Percentiles rank a stretch among this genome's conserved stretches.
Evolutionary conservation across 192 early-diverging fungal species (phyloP).

Genomic region (Backusella tarrabulga): DNA sequence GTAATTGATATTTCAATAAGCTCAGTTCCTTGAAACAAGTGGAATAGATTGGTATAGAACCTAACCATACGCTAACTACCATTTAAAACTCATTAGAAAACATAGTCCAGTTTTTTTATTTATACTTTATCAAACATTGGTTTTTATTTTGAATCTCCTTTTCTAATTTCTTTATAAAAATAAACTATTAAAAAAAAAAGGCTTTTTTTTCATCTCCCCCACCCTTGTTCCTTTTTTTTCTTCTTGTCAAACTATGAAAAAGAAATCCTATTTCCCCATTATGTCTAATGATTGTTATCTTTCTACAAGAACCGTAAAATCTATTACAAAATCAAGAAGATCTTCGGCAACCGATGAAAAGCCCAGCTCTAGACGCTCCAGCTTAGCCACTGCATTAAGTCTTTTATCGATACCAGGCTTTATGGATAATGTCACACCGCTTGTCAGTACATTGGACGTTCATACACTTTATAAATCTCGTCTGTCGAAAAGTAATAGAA

Average conservation of each 20-base stretch:
- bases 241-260: not conserved
- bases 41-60: not conserved
- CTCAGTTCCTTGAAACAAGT: not conserved
- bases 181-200: not conserved
- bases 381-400: not conserved
- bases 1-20: not conserved
- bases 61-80: not conserved
- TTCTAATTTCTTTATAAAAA: not conserved
- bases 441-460: constrained; percentile 18
- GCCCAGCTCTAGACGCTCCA: not conserved
- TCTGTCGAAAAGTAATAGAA: constrained; percentile 22
- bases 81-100: not conserved
- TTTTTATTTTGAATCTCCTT: not conserved
- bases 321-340: constrained; percentile 9
- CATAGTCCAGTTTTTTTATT: not conserved
- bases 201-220: not conserved
- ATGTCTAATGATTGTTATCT: not conserved
- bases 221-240: not conserved
- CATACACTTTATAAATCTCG: constrained; percentile 37
- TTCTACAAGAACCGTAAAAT: constrained; percentile 11
- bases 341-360: not conserved
- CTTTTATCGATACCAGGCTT: constrained; percentile 1
- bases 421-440: not conserved
- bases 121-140: not conserved
- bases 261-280: not conserved